Evolutionary conservation across 225 moss, liverwort and hornwort species (phyloP), one percentile per base, ranked within the genome.

Genomic region (Takakia lepidozioides): DNA sequence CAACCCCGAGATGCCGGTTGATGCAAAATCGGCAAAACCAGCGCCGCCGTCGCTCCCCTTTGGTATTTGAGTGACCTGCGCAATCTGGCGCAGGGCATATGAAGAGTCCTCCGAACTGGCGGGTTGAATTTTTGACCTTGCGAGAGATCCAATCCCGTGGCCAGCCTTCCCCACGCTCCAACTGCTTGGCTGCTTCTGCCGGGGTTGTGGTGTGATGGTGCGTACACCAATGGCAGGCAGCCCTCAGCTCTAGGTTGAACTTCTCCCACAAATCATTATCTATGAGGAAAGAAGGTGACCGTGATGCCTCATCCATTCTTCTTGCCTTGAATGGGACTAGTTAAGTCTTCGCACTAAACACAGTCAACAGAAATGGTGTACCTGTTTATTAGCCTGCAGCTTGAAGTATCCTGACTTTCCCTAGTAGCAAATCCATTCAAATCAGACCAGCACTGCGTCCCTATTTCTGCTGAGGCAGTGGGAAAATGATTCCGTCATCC

Each of bases 131-230:
- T 28, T 82, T 82, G 16, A 82, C 82, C 64, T 82, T 82, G 0
- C 82, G 73, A 25, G 82, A 82, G 27, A 82, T 77, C 82, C 82
- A 82, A 58, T 82, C 82, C 10, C 76, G 72, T 25, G 82, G 78
- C 78, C 82, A 78, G 8, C 60, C 70, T 43, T 82, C 82, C 25
- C 70, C 82, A 10, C 82, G 66, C 38, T 82, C 82, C 53, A 82
- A 73, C 78, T 82, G 82, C 67, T 78, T 82, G 27, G 82, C 82
- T 1, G 82, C 82, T 53, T 82, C 82, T 15, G 78, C 82, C 25
- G 82, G 82, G 19, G 82, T 82, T 1, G 82, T 82, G n/a, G 82
- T 82, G 56, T 82, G 82, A 49, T 82, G 82, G 42, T 82, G 81
- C 10, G 81, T 81, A 56, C 82, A 82, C 82, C 82, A 82, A 50